Evolutionary conservation across 768 basidiomycete genomes (phyloP), one percentile per base, ranked within the genome.

Genomic region (Pleurotus cornucopiae): DNA sequence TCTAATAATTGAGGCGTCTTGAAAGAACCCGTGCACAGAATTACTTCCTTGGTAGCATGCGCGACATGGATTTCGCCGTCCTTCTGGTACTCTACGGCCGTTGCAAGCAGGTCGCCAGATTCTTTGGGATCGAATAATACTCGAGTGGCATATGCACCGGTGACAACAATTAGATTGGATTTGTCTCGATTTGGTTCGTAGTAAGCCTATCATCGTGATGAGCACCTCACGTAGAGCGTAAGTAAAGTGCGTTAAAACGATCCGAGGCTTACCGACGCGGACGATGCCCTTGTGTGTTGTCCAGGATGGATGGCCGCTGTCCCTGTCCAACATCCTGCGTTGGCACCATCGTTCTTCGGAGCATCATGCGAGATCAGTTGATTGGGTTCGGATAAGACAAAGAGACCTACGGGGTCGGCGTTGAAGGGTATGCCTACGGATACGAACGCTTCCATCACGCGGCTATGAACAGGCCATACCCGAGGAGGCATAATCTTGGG

Each of bases 1-100:
- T 62, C 54, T 14, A 69, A 55, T 38, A 69, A 49, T 20, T 66
- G 64, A 18, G 67, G 67, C 6, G 67, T 63, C 39, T 61, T 57
- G 20, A 69, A 57, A 11, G 62, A 18, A 6, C 66, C 67, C 2
- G 63, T 63, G 14, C 62, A 64, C 7, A 69, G 54, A 18, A 69
- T 64, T 16, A 66, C 58, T 38, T 67, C 62, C 18, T 60, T 61
- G 1, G n/a, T 38, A 23, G 62, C 66, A 6, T 37, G 49, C 4
- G 56, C 58, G 20, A 26, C 46, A 25, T 46, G 58, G 7, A 45
- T 60, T n/a, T 44, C 18, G 11, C 56, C 57, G 6, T 48, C 57
- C 4, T 49, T 45, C 12, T 49, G 16, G 26, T 59, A 63, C 37
- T 59, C 52, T 11, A 63, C 62, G 21, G 53, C 48, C n/a, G 48